These are phyloP conservation scores for Penicillium paneum DNA, from an alignment of 2,329 filamentous ascomycete species.

Conservation along the genomic window DNA sequence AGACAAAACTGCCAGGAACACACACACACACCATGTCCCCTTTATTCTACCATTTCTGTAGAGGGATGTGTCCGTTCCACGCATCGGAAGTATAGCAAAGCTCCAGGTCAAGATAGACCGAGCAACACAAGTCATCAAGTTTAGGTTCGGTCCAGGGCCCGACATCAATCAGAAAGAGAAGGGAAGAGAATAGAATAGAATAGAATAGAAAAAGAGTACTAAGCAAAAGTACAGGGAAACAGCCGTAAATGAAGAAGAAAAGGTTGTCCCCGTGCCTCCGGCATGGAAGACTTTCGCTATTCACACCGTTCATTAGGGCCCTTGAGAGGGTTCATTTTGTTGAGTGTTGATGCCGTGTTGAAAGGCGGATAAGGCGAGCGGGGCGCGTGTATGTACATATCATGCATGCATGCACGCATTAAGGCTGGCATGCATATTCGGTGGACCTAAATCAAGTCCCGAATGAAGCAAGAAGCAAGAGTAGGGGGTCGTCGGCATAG, in stretches of 20 bases:
- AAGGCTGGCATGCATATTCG: conserved; percentile 11
- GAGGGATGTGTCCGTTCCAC: neutral
- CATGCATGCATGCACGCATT: conserved; percentile 16
- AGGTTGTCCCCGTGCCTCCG: conserved; percentile 9
- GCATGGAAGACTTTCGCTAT: conserved; percentile 1
- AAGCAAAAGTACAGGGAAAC: conserved; percentile 14
- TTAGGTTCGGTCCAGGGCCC: conserved; percentile 1
- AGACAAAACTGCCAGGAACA: neutral
- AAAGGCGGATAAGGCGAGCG: conserved; percentile 9
- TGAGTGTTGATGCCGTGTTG: conserved; percentile 10
- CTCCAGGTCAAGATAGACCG: conserved; percentile 6
- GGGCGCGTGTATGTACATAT: conserved; percentile 10
- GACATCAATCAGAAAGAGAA: conserved; percentile 5
- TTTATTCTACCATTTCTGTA: neutral
- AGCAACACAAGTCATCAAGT: conserved; percentile 15
- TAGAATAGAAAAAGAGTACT: conserved; percentile 6
- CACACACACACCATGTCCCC: neutral
- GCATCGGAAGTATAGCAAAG: conserved; percentile 2
- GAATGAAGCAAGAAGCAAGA: conserved; percentile 10
- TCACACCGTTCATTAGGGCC: conserved; percentile 1
- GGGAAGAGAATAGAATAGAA: neutral
- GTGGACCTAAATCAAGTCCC: conserved; percentile 3
- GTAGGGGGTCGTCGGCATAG: conserved; percentile 8
- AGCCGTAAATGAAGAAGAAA: conserved; percentile 17
- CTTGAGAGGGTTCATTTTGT: conserved; percentile 1